Evolutionary conservation across 179 eudicot genomes (phyloP).

Genomic region (Spinacia oleracea): DNA sequence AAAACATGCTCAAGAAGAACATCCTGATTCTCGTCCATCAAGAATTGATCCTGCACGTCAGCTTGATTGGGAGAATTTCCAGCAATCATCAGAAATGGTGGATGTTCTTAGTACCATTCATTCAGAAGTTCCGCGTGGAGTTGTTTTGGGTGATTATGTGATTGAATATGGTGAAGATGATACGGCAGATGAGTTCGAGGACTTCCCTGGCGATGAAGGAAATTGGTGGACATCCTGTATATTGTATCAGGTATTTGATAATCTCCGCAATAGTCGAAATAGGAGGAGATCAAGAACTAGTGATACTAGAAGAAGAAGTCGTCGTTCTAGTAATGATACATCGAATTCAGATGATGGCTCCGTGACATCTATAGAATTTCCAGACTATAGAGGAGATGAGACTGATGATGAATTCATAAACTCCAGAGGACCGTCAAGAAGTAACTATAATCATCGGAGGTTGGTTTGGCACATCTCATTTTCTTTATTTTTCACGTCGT

Average conservation of each 20-base stretch:
- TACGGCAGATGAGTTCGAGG: conserved; percentile 78
- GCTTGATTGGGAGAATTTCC: conserved; percentile 97
- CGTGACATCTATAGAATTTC: conserved; percentile 67
- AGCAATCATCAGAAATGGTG: conserved; percentile 88
- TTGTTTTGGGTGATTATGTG: conserved; percentile 94
- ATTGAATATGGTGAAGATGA: conserved; percentile 96
- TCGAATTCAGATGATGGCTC: conserved; percentile 95
- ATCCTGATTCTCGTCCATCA: conserved; percentile 84
- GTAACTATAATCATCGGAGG: conserved; percentile 55
- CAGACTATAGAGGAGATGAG: conserved; percentile 68
- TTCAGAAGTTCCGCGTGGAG: conserved; percentile 90
- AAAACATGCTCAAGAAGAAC: conserved; percentile 75
- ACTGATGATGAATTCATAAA: conserved; percentile 62
- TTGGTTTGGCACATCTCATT: conserved; percentile 35
- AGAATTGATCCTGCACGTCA: conserved; percentile 84
- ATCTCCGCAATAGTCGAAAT: conserved; percentile 74
- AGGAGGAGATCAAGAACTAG: conserved; percentile 72
- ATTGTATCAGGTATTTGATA: conserved; percentile 86
- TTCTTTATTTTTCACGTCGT: not conserved
- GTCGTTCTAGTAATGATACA: conserved; percentile 56
- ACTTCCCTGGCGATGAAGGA: conserved; percentile 79
- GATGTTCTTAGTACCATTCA: conserved; percentile 96
- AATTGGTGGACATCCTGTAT: conserved; percentile 99
- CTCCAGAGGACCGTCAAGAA: conserved; percentile 49
- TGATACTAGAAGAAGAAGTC: conserved; percentile 67